phyloP scores from a whole-genome alignment of 2,329 filamentous ascomycete species.

The Didymella pomorum region DNA sequence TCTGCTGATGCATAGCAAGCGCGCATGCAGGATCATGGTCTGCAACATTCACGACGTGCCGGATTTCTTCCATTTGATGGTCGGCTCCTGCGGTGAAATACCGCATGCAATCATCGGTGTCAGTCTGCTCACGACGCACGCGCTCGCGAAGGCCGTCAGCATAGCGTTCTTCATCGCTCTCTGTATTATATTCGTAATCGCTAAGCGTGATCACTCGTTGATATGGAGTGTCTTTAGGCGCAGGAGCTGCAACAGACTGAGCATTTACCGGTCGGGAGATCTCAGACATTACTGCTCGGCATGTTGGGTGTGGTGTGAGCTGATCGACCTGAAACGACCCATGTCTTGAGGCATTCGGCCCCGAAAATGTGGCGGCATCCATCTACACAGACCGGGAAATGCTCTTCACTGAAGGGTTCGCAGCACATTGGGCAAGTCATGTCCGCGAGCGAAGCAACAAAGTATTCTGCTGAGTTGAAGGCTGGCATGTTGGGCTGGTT shows the following conservation, averaged over 20 bases:
- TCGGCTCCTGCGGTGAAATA: too few relatives aligned
- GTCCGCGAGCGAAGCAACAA: background rate
- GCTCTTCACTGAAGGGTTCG: background rate
- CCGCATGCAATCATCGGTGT: too few relatives aligned
- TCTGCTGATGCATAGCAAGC: too few relatives aligned
- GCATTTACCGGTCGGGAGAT: background rate
- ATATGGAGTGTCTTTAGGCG: background rate
- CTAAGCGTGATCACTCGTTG: background rate
- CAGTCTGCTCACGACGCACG: too few relatives aligned
- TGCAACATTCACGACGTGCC: too few relatives aligned
- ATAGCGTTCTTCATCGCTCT: too few relatives aligned
- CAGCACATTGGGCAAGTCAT: background rate
- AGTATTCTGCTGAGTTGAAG: background rate
- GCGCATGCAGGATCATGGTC: too few relatives aligned
- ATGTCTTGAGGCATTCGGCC: too few relatives aligned
- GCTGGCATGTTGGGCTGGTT: too few relatives aligned
- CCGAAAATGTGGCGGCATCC: background rate
- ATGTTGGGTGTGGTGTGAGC: background rate
- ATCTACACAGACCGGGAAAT: background rate
- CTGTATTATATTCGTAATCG: background rate
- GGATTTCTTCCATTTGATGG: too few relatives aligned
- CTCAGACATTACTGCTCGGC: background rate
- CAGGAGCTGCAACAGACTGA: too few relatives aligned
- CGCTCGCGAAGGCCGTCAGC: too few relatives aligned
- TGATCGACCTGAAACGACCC: background rate